Base-by-base conservation (phyloP, 2,329 filamentous ascomycete genomes). In the Pleomassaria siparia region DNA sequence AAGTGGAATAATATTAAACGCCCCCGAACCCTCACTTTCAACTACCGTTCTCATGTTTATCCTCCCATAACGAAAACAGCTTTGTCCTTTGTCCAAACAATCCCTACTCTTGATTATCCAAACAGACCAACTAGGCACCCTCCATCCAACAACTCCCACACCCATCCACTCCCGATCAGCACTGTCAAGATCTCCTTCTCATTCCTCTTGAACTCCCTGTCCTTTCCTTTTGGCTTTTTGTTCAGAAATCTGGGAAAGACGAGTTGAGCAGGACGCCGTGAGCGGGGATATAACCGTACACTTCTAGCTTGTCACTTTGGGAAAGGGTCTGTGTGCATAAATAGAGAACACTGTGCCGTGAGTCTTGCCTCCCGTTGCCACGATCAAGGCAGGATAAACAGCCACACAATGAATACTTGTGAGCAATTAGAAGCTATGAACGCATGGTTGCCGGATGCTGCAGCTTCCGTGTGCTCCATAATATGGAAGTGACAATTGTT, bases 361-460 rank as follows among this genome's bases (percentile, higher is more conserved):
- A 1, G 80, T 78, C 11, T 60, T 72, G 30, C 76, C 76, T 7
- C 81, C 81, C 1, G 80, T 81, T 8, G 80, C 79, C 48, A 83
- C 76, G 40, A 84, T 69, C 2, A 84, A 70, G n/a, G 78, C 76
- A 54, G 82, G 75, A 60, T 79, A 35, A 35, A n/a, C 8, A 35
- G 20, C 29, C 13, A 30, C 12, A 30, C 12, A 30, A 13, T 13
- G 13, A n/a, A 4, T 30, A 9, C 13, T 30, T 8, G 16, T 37
- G 5, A 3, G n/a, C 24, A 37, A 37, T 37, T 13, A n/a, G 20
- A 22, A 13, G 12, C 5, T 18, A 37, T 37, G 5, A 37, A 21
- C 21, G 18, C 35, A 13, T 20, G 35, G 35, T 13, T 37, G 18
- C 9, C 35, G 35, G 35, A 37, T 13, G 20, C 35, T 13, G 12